Conservation (phyloP, 345 rosid genomes). For the Hibiscus trionum region DNA sequence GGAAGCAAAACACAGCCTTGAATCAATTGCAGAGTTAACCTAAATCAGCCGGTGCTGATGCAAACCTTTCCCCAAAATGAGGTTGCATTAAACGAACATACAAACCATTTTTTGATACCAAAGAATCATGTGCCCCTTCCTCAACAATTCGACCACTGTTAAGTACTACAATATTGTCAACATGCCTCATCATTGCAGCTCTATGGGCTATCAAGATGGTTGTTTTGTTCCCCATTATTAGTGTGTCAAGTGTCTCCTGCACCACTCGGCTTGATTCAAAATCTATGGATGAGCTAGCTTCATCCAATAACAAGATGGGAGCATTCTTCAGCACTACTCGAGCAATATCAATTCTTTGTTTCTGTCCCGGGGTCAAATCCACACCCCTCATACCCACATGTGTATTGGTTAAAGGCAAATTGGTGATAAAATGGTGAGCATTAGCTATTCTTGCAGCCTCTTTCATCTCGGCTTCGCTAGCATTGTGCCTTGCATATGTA, state of each 20-base stretch:
- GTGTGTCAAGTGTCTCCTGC: slow-evolving; percentile 89
- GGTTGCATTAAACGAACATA: slow-evolving; percentile 95
- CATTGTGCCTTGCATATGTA: slow-evolving; percentile 93
- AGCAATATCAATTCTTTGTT: slow-evolving; percentile 93
- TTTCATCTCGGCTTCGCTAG: slow-evolving; percentile 94
- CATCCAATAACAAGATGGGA: slow-evolving; percentile 85
- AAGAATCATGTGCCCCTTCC: slow-evolving; percentile 83
- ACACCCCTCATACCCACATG: slow-evolving; percentile 99
- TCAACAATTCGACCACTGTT: slow-evolving; percentile 92
- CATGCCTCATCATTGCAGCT: slow-evolving; percentile 95
- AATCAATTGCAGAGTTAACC: no score
- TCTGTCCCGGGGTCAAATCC: slow-evolving; percentile 94
- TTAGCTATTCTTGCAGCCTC: slow-evolving; percentile 99
- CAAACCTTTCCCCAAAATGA: slow-evolving; percentile 86
- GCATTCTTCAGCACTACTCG: slow-evolving; percentile 94
- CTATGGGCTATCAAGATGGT: slow-evolving; percentile 90
- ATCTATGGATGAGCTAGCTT: slow-evolving; percentile 94
- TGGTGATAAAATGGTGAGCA: slow-evolving; percentile 98
- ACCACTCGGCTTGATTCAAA: slow-evolving; percentile 97
- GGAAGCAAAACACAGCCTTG: no score
- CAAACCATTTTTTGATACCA: slow-evolving; percentile 80
- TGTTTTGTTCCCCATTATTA: slow-evolving; percentile 94
- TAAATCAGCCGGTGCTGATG: slow-evolving; percentile 79
- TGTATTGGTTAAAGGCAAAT: slow-evolving; percentile 84
- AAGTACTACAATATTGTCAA: slow-evolving; percentile 90